These are phyloP conservation scores for Dactylellina leptospora DNA, from an alignment of 2,329 filamentous ascomycete genomes.

Conservation along the genomic window DNA sequence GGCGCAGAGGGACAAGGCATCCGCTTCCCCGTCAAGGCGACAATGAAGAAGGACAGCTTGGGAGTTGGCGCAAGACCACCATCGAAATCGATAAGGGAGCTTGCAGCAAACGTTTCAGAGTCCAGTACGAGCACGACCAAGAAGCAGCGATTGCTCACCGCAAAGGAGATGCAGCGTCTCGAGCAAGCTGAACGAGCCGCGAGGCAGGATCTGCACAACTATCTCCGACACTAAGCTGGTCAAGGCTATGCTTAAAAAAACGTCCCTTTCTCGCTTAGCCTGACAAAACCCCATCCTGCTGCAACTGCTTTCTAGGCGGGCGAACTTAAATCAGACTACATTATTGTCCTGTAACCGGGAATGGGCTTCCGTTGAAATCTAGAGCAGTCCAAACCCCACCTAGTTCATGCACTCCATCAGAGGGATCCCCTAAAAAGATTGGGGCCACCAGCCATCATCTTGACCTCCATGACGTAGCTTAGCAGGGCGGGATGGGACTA, in stretches of 20 bases:
- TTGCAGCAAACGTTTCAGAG: constrained; percentile 51
- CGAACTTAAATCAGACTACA: constrained; percentile 54
- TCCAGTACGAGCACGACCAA: constrained; percentile 35
- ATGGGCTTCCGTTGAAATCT: constrained; percentile 48
- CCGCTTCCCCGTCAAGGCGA: constrained; percentile 76
- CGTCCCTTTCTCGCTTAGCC: constrained; percentile 52
- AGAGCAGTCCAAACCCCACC: constrained; percentile 51
- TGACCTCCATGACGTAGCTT: constrained; percentile 46
- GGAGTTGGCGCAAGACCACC: constrained; percentile 72
- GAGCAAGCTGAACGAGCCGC: constrained; percentile 50
- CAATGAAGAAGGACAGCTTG: constrained; percentile 75
- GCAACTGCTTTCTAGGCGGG: constrained; percentile 47
- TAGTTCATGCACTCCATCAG: constrained; percentile 25
- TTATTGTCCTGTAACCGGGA: constrained; percentile 46
- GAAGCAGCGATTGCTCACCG: constrained; percentile 48
- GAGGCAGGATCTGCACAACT: constrained; percentile 52
- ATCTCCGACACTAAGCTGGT: constrained; percentile 53
- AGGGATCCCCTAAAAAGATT: constrained; percentile 23
- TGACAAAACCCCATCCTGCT: constrained; percentile 41
- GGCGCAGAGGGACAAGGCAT: constrained; percentile 77
- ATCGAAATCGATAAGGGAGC: constrained; percentile 58
- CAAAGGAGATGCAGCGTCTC: constrained; percentile 50
- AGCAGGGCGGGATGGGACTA: constrained; percentile 31
- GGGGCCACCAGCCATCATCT: constrained; percentile 25
- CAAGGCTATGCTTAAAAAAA: constrained; percentile 49